These are phyloP conservation scores for Prunus davidiana DNA, from an alignment of 306 rosid species.

Conservation along the genomic window DNA sequence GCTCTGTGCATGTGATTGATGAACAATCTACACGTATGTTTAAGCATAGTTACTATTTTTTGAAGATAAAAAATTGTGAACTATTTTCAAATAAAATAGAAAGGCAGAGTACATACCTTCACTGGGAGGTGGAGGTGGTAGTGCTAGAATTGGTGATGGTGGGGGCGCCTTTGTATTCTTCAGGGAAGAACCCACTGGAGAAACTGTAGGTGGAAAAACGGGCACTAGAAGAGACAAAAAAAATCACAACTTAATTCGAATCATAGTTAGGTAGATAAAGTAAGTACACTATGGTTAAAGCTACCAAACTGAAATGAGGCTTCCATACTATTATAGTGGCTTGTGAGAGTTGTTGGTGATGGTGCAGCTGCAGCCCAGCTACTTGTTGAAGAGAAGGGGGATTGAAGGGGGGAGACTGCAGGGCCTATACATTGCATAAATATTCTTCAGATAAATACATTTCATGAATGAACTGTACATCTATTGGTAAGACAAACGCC, in stretches of 20 bases:
- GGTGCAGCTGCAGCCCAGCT: slow-evolving; percentile 51
- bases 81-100: neutral
- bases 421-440: slow-evolving; percentile 39
- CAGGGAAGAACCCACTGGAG: slow-evolving; percentile 58
- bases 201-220: slow-evolving; percentile 48
- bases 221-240: slow-evolving; percentile 50
- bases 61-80: slow-evolving; percentile 10
- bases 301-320: slow-evolving; percentile 11
- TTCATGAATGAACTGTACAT: slow-evolving; percentile 4
- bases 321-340: slow-evolving; percentile 51
- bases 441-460: neutral
- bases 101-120: slow-evolving; percentile 47
- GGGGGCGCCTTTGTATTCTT: slow-evolving; percentile 56
- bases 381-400: slow-evolving; percentile 46
- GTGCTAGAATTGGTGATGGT: slow-evolving; percentile 51
- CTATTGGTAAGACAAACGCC: neutral
- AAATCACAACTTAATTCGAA: neutral
- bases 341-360: slow-evolving; percentile 42
- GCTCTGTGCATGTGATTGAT: slow-evolving; percentile 67
- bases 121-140: slow-evolving; percentile 96
- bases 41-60: slow-evolving; percentile 16
- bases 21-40: slow-evolving; percentile 63
- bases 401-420: slow-evolving; percentile 43
- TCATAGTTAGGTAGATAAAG: neutral
- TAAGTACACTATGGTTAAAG: slow-evolving; percentile 1